These are phyloP conservation scores for Backusella liffmaniae DNA, from an alignment of 192 early-diverging fungal species.

Conservation along the genomic window DNA sequence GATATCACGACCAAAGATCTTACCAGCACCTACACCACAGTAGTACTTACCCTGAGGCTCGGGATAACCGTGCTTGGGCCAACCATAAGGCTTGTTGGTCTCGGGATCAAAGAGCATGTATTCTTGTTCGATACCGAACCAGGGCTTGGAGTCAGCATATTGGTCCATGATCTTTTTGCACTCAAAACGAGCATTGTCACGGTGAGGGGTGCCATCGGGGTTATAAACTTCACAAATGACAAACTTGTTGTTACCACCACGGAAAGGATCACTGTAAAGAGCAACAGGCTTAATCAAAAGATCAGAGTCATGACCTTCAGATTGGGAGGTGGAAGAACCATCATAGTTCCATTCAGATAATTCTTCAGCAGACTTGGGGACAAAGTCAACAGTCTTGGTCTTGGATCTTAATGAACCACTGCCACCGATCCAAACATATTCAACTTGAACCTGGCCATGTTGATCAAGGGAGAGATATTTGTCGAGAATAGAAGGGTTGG, in stretches of 20 bases:
- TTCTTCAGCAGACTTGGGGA: conserved; percentile 23
- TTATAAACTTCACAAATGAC: conserved; percentile 52
- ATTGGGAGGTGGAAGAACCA: conserved; percentile 57
- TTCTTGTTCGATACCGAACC: conserved; percentile 62
- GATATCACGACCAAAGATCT: conserved; percentile 54
- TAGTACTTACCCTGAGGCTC: conserved; percentile 57
- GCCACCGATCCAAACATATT: conserved; percentile 58
- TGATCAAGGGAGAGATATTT: conserved; percentile 53
- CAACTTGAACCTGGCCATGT: conserved; percentile 46
- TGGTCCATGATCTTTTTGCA: conserved; percentile 41
- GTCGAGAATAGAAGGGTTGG: conserved; percentile 42
- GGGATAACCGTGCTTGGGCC: conserved; percentile 56
- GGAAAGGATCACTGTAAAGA: conserved; percentile 53
- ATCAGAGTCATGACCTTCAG: conserved; percentile 54
- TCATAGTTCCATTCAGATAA: conserved; percentile 59
- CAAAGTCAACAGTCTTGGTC: conserved; percentile 45
- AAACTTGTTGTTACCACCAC: conserved; percentile 54
- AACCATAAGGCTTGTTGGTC: conserved; percentile 44
- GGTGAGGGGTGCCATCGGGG: conserved; percentile 54
- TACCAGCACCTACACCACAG: conserved; percentile 53
- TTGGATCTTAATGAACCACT: conserved; percentile 43
- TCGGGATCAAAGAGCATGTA: conserved; percentile 53
- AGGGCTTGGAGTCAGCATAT: conserved; percentile 39
- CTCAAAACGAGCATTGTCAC: conserved; percentile 45
- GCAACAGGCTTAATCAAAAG: conserved; percentile 48